Base-by-base conservation (phyloP, 495 filamentous ascomycete species). In the Parathielavia hyrcaniae region DNA sequence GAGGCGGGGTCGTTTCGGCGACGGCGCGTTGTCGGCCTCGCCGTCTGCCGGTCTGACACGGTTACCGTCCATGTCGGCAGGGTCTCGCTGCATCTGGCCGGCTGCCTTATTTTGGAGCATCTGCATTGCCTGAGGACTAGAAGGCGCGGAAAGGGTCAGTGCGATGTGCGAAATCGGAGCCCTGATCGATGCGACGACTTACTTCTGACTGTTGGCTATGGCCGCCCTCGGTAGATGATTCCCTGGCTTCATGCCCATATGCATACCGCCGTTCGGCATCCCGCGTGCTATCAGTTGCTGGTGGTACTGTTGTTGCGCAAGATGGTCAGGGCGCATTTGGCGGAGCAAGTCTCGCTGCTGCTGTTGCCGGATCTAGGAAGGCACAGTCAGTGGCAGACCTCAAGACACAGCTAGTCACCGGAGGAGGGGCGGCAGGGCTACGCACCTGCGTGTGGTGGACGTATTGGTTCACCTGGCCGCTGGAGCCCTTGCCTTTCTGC, bases 1-100 rank as follows among this genome's bases (percentile, higher is more conserved):
- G 40, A 97, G 79, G 39, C 92, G 89, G n/a, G 85, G 86, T 65
- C 93, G 80, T 75, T 98, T 98, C 10, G 93, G 92, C 22, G 93
- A 97, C 7, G 90, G 88, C 32, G 89, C 89, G 65, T 95, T 95
- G 43, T 96, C 92, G 30, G 82, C 83, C 8, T 86, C 85, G 32
- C 86, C 82, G 7, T 90, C 90, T 38, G 89, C 87, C 26, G 89
- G 85, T 45, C 88, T 83, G 65, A 86, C 81, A 58, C 81, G 86
- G 72, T 86, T 89, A 73, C 90, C 89, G 55, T 96, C 90, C 75
- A 95, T 89, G 48, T 88, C 87, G 8, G 90, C 90, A 50, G 87
- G 87, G 50, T 91, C 87, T 48, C 90, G 82, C 68, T 89, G 86
- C 87, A 96, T 91, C 69, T 85, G 83, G 53, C 80, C 84, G 64